Conservation (phyloP, 2,329 filamentous ascomycete species). For the Fusarium pseudoanthophilum region DNA sequence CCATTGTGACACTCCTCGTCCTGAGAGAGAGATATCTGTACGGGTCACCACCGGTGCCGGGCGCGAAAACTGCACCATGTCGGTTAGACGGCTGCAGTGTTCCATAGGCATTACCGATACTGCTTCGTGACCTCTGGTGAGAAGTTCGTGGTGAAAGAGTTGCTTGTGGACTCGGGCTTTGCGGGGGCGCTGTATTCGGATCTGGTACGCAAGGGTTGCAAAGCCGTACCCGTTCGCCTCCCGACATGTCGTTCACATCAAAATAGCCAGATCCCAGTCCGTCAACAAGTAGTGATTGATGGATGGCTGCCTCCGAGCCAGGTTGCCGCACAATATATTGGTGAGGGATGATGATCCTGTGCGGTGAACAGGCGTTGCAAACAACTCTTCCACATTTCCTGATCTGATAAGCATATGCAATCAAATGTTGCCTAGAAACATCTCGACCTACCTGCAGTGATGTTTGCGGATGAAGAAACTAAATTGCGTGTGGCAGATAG, state of each 20-base stretch:
- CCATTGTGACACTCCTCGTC: constrained; percentile 62
- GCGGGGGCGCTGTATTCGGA: constrained; percentile 67
- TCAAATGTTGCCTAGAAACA: neutral
- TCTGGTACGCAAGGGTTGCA: constrained; percentile 73
- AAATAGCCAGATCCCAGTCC: constrained; percentile 54
- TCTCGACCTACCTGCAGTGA: constrained; percentile 78
- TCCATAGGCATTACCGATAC: constrained; percentile 49
- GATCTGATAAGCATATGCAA: constrained; percentile 23
- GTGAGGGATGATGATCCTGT: constrained; percentile 92
- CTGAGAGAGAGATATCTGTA: constrained; percentile 49
- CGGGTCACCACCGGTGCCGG: constrained; percentile 48
- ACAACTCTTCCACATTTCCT: constrained; percentile 95
- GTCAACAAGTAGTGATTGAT: constrained; percentile 52
- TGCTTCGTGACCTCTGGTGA: constrained; percentile 61
- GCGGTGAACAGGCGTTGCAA: constrained; percentile 88
- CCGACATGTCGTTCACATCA: constrained; percentile 59
- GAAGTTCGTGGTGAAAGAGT: constrained; percentile 50
- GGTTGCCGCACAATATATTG: constrained; percentile 91
- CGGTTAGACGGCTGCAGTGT: constrained; percentile 45
- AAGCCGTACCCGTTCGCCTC: constrained; percentile 67
- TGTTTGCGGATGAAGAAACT: constrained; percentile 89
- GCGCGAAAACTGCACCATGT: constrained; percentile 53
- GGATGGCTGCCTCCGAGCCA: constrained; percentile 53
- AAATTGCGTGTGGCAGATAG: constrained; percentile 84
- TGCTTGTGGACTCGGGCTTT: constrained; percentile 52